A percentile compares a stretch with the other conserved stretches of the same genome.
These are phyloP conservation scores for Epichloe glyceriae DNA, from an alignment of 2,329 filamentous ascomycete genomes.

Conservation along the genomic window DNA sequence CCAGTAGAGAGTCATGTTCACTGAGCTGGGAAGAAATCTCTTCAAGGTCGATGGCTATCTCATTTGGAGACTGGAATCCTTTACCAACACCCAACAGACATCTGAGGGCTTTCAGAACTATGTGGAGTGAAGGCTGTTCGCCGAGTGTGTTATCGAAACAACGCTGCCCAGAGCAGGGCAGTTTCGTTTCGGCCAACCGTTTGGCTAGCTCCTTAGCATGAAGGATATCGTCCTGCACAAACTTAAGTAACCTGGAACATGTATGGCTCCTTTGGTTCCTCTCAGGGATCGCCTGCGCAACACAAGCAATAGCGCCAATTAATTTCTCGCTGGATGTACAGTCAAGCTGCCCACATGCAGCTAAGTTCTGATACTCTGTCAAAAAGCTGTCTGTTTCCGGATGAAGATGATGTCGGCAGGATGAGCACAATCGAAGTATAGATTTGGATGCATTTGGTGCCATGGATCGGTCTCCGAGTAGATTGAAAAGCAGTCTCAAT, in stretches of 20 bases:
- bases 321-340: constrained; percentile 60
- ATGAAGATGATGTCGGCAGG: constrained; percentile 57
- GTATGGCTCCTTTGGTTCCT: constrained; percentile 40
- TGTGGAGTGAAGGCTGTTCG: constrained; percentile 33
- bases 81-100: constrained; percentile 60
- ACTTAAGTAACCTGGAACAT: constrained; percentile 44
- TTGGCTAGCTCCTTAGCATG: constrained; percentile 12
- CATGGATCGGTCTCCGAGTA: constrained; percentile 48
- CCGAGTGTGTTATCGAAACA: constrained; percentile 19
- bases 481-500: constrained; percentile 61
- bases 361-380: constrained; percentile 54
- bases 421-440: constrained; percentile 61
- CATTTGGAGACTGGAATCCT: constrained; percentile 55
- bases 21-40: constrained; percentile 19
- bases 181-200: constrained; percentile 1
- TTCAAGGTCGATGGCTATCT: constrained; percentile 56
- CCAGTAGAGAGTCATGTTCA: constrained; percentile 10
- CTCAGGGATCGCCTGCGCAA: constrained; percentile 58
- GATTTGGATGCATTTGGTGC: constrained; percentile 60
- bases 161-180: constrained; percentile 14
- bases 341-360: constrained; percentile 42
- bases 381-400: constrained; percentile 56
- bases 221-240: constrained; percentile 45
- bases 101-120: constrained; percentile 44
- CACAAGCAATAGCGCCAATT: constrained; percentile 58